Evolutionary conservation across 306 rosid genomes (phyloP), one percentile per base, ranked within the genome.

Genomic region (Rosa persica): DNA sequence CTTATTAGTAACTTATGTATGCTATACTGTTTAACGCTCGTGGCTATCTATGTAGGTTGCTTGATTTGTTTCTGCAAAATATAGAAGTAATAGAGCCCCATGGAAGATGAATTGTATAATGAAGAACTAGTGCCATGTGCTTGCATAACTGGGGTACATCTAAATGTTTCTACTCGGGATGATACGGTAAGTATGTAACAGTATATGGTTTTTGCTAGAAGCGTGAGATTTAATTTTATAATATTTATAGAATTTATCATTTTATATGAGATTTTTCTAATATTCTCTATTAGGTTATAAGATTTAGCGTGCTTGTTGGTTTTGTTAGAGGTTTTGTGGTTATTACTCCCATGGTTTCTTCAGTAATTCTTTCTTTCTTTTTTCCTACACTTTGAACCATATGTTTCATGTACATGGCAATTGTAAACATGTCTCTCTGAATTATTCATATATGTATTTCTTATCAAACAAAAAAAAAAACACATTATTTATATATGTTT

Each of bases 121-220:
- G 89, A 76, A 76, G 85, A 83, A 77, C 72, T 57, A 19, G 76
- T 78, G 73, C 92, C 91, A 74, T 46, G 44, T 10, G 89, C 82
- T 79, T 57, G 70, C 77, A 61, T 93, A 76, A 85, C 78, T 4
- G 83, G 84, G 12, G 69, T 93, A 77, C 70, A 83, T 57, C 88
- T 93, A 60, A 84, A 67, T 72, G 55, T 93, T 85, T 64, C 81
- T 77, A 76, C 88, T 4, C 70, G 73, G 82, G 79, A 71, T 20
- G 93, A 90, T 66, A 81, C 78, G 73, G 97, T 92, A 87, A 89
- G 96, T 74, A 71, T 68, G 79, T 74, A 15, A 68, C 52, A 12
- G 27, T 43, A 11, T 43, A 22, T 19, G 8, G 8, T 19, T n/a
- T 39, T 67, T 19, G 49, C 48, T 20, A 67, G 8, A 40, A 39